A percentile compares a stretch with the other conserved stretches of the same genome.
These are phyloP conservation scores for Tolypocladium sp. DNA, from an alignment of 2,329 filamentous ascomycete species.

Conservation along the genomic window DNA sequence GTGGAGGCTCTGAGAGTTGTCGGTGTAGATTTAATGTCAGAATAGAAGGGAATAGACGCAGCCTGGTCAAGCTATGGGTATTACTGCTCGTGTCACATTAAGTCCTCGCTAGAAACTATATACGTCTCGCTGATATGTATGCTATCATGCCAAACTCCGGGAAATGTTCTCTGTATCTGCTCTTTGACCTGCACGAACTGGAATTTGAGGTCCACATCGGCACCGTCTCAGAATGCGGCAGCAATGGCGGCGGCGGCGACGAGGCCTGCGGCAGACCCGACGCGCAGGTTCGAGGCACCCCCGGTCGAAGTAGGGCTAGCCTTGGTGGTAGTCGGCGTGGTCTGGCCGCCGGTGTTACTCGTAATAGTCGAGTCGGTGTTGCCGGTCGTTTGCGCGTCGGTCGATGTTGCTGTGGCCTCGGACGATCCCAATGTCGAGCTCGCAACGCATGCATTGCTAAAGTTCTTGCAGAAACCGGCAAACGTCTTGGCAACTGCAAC, in stretches of 20 bases:
- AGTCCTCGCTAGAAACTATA: background rate
- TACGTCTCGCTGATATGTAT: background rate
- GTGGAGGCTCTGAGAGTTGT: conserved; percentile 69
- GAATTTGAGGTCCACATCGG: background rate
- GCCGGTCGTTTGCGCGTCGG: background rate
- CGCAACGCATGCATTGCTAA: conserved; percentile 16
- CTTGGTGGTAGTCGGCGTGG: background rate
- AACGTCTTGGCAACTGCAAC: conserved; percentile 17
- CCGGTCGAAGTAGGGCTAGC: conserved; percentile 4
- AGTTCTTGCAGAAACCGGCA: conserved; percentile 19
- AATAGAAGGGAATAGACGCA: background rate
- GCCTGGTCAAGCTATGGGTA: background rate
- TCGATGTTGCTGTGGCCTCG: conserved; percentile 1
- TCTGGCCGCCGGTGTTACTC: background rate
- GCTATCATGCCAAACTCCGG: background rate
- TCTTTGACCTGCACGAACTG: background rate
- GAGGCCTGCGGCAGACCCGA: conserved; percentile 12
- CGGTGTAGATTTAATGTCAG: conserved; percentile 53
- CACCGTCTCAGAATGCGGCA: conserved; percentile 12
- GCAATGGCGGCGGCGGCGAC: conserved; percentile 12
- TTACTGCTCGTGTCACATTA: background rate
- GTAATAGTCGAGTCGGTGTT: background rate
- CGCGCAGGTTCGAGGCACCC: conserved; percentile 9
- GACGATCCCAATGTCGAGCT: conserved; percentile 1
- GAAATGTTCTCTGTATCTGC: background rate